Conservation (phyloP, 2,329 filamentous ascomycete genomes). For the Pseudogymnoascus sp. region DNA sequence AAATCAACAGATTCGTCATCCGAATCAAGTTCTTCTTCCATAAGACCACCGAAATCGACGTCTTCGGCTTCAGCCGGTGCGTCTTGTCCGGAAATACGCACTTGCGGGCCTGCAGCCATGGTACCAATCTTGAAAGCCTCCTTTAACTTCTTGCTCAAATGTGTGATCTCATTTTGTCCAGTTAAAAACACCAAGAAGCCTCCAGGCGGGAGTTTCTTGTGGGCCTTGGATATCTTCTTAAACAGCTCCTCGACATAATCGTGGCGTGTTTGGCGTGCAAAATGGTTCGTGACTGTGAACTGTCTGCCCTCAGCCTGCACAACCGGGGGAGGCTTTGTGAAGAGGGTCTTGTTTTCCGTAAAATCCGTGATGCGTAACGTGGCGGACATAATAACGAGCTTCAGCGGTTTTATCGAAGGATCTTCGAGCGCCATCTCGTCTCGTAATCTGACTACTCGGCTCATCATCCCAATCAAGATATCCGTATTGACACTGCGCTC, state of each 20-base stretch:
- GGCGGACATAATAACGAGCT: constrained; percentile 96
- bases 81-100: constrained; percentile 69
- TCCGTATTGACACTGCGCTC: constrained; percentile 97
- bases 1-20: constrained; percentile 53
- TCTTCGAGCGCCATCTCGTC: constrained; percentile 67
- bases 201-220: constrained; percentile 81
- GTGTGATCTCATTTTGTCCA: constrained; percentile 82
- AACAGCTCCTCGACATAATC: constrained; percentile 91
- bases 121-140: constrained; percentile 45
- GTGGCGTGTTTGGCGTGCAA: constrained; percentile 69
- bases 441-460: constrained; percentile 79
- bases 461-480: constrained; percentile 95
- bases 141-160: constrained; percentile 73
- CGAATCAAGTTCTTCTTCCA: constrained; percentile 47
- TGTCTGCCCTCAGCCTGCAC: constrained; percentile 88
- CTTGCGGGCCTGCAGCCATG: constrained; percentile 50
- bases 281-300: constrained; percentile 83
- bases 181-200: constrained; percentile 93
- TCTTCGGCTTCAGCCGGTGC: constrained; percentile 79
- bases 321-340: constrained; percentile 70
- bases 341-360: constrained; percentile 73
- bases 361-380: constrained; percentile 88
- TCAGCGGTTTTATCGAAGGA: constrained; percentile 65
- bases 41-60: constrained; percentile 67
- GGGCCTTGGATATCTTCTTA: constrained; percentile 76